Evolutionary conservation across 495 filamentous ascomycete species (phyloP), one percentile per base, ranked within the genome.

Genomic region (Trypethelium eluteriae): DNA sequence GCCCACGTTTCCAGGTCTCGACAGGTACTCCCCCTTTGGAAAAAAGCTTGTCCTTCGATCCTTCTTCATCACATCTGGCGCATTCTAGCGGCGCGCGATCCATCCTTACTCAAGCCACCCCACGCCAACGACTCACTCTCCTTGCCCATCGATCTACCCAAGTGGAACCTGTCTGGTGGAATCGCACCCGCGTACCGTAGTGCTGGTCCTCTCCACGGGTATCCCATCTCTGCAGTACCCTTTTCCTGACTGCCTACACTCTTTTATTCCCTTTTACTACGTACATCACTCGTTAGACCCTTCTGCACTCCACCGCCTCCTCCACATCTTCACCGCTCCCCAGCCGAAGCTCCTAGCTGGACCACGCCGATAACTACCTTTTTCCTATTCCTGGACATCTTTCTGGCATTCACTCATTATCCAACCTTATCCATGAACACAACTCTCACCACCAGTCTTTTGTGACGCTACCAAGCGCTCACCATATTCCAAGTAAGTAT

Each of bases 221-320:
- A 12, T 50, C 36, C 63, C 5, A 9, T 56, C 18, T 35, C 38
- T 56, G 5, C 1, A 7, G 11, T 1, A 9, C 63, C 63, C 35
- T 65, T 65, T 38, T 34, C 36, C 38, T 65, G 39, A 39, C 35
- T 53, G 36, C 38, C 63, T 36, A 65, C 63, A 50, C 47, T 65
- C 63, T 65, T 53, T 65, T 38, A 10, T 1, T 63, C n/a, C 63
- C 6, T n/a, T 50, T 44, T 56, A 12, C 63, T 56, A 38, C 25
- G 25, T 25, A 25, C 63, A 65, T 65, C 53, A 59, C 32, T 34
- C 41, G 36, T 65, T 65, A 44, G 38, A 65, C 63, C 63, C 63
- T 65, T 44, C 62, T 41, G 35, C 25, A 25, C 25, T 25, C 25
- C 25, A 3, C 39, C 32, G 44, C 9, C 14, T 63, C 36, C 34